Conservation (phyloP, 2,329 filamentous ascomycete genomes). For the Mollisiaceae sp. region DNA sequence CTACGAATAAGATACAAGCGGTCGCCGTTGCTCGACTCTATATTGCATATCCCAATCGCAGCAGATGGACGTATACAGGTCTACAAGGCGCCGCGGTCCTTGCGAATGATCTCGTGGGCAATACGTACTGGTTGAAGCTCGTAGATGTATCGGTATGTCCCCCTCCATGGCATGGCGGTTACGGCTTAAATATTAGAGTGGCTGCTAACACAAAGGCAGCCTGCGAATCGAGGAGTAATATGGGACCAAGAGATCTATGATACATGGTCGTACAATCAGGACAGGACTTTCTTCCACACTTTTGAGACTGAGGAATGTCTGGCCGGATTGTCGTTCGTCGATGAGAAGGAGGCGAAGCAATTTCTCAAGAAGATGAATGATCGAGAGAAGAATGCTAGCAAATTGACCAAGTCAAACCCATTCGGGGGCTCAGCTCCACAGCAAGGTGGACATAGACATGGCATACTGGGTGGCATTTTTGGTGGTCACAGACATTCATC, state of each 20-base stretch:
- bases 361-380: constrained; percentile 99
- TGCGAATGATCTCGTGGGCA: constrained; percentile 90
- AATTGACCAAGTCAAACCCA: constrained; percentile 78
- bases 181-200: constrained; percentile 21
- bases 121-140: constrained; percentile 97
- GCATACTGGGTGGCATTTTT: constrained; percentile 65
- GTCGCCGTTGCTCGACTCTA: constrained; percentile 94
- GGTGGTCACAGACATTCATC: constrained; percentile 63
- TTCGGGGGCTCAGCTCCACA: constrained; percentile 62
- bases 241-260: constrained; percentile 99
- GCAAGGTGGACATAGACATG: constrained; percentile 48
- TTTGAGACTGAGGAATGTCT: constrained; percentile 95
- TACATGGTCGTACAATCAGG: constrained; percentile 92
- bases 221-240: constrained; percentile 81
- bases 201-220: constrained; percentile 51
- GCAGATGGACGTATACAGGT: constrained; percentile 92
- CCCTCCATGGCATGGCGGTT: constrained; percentile 8
- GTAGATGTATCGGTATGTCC: constrained; percentile 87
- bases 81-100: constrained; percentile 91
- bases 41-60: constrained; percentile 83
- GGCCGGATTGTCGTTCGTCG: constrained; percentile 88
- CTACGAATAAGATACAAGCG: constrained; percentile 95
- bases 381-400: constrained; percentile 92
- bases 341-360: constrained; percentile 96
- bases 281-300: constrained; percentile 95